Percentiles rank a stretch among this genome's conserved stretches.
These are phyloP conservation scores for Phaeodactylum tricornutum DNA, from an alignment of 108 stramenopile species.

Conservation along the genomic window DNA sequence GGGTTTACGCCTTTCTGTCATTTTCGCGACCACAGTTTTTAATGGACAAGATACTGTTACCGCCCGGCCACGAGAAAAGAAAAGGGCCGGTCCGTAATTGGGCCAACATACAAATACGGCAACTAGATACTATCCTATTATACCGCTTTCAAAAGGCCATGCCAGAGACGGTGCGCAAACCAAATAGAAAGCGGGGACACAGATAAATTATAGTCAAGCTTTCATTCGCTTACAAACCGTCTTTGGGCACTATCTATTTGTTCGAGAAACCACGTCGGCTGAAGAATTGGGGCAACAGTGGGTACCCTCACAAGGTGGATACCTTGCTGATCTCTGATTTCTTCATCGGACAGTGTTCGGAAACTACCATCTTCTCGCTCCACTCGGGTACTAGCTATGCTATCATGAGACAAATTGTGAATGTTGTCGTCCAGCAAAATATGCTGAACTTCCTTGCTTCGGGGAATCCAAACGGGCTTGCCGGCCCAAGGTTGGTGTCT, in stretches of 20 bases:
- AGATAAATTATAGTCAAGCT: too few species aligned
- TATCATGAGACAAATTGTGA: constrained; percentile 56
- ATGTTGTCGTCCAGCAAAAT: constrained; percentile 85
- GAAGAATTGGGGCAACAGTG: constrained; percentile 58
- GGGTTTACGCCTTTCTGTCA: constrained; percentile 48
- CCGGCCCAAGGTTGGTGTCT: constrained; percentile 57
- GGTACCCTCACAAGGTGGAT: constrained; percentile 71
- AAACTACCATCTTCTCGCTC: constrained; percentile 15
- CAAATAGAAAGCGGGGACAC: too few species aligned
- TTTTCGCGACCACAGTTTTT: constrained; percentile 65
- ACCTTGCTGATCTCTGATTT: constrained; percentile 40
- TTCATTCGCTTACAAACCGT: too few species aligned
- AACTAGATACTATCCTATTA: constrained; percentile 18
- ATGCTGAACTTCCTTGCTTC: constrained; percentile 41
- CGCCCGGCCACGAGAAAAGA: not conserved
- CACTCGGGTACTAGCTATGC: constrained; percentile 65
- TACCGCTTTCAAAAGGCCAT: constrained; percentile 35
- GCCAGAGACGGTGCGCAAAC: too few species aligned
- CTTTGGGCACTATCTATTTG: constrained; percentile 44
- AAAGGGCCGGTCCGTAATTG: constrained; percentile 2
- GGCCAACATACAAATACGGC: constrained; percentile 22
- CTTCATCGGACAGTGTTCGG: constrained; percentile 28
- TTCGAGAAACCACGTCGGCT: constrained; percentile 62
- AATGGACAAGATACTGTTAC: constrained; percentile 14
- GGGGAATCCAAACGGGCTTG: constrained; percentile 76